phyloP scores from a whole-genome alignment of 192 early-diverging fungal genomes.

The Podila epicladia region DNA sequence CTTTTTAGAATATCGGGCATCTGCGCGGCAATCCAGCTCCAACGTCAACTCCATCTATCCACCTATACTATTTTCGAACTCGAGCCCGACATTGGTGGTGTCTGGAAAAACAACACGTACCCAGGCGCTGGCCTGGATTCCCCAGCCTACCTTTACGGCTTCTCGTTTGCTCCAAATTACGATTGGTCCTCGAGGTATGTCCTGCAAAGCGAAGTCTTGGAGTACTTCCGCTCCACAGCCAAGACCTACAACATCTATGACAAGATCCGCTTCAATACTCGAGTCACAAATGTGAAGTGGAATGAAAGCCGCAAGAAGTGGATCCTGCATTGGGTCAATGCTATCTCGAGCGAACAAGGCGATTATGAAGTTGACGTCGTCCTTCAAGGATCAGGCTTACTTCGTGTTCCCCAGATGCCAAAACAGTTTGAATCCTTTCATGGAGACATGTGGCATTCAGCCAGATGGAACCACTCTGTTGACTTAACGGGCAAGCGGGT shows the following conservation, averaged over 20 bases:
- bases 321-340: conserved; percentile 35
- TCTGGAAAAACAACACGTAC: conserved; percentile 53
- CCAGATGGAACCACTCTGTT: conserved; percentile 53
- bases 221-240: conserved; percentile 27
- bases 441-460: conserved; percentile 54
- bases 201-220: conserved; percentile 17
- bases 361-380: conserved; percentile 40
- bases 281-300: conserved; percentile 36
- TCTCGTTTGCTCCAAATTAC: conserved; percentile 56
- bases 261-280: conserved; percentile 47
- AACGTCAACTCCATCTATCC: conserved; percentile 43
- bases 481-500: conserved; percentile 55
- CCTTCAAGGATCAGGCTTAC: conserved; percentile 46
- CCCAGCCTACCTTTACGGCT: conserved; percentile 52
- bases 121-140: conserved; percentile 61
- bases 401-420: conserved; percentile 47
- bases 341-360: conserved; percentile 8
- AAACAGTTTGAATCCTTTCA: conserved; percentile 54
- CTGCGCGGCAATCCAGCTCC: conserved; percentile 54
- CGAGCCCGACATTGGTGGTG: conserved; percentile 53
- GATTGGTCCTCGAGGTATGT: conserved; percentile 52
- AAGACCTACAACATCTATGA: conserved; percentile 44
- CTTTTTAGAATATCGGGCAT: conserved; percentile 44
- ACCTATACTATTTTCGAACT: conserved; percentile 51
- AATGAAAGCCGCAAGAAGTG: conserved; percentile 29